Evolutionary conservation across 805 yeast genomes (phyloP).

Genomic region (Spathaspora arborariae): DNA sequence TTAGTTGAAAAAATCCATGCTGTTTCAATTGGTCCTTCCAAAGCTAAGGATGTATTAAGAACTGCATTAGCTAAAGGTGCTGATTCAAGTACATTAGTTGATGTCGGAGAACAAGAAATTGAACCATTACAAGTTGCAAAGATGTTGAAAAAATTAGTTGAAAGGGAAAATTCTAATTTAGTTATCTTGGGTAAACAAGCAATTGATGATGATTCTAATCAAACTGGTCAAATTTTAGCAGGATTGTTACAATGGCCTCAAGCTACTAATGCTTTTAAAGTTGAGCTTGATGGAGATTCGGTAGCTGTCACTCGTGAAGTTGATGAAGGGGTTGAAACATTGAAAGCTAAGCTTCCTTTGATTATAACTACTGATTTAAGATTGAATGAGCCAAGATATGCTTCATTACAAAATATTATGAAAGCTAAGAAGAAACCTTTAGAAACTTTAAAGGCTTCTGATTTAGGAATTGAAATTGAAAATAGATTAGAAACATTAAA

Average conservation of each 20-base stretch:
- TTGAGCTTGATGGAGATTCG: slow-evolving; percentile 53
- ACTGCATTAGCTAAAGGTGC: slow-evolving; percentile 94
- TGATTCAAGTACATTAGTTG: slow-evolving; percentile 79
- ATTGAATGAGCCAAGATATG: slow-evolving; percentile 92
- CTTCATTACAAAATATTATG: slow-evolving; percentile 95
- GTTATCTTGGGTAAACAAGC: slow-evolving; percentile 94
- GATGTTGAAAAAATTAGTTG: slow-evolving; percentile 68
- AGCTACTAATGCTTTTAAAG: slow-evolving; percentile 91
- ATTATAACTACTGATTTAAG: slow-evolving; percentile 91
- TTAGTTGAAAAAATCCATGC: slow-evolving; percentile 82
- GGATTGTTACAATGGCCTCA: slow-evolving; percentile 95
- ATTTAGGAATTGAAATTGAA: slow-evolving; percentile 63
- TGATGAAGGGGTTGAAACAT: slow-evolving; percentile 90
- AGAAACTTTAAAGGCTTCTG: slow-evolving; percentile 57
- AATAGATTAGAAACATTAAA: slow-evolving; percentile 64
- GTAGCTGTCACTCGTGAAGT: slow-evolving; percentile 84
- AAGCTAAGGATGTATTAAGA: slow-evolving; percentile 83
- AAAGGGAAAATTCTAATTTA: slow-evolving; percentile 67
- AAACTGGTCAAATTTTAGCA: slow-evolving; percentile 95
- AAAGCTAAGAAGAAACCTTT: slow-evolving; percentile 97
- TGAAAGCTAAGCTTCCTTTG: slow-evolving; percentile 75
- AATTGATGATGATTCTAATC: slow-evolving; percentile 91
- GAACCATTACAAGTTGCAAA: slow-evolving; percentile 93
- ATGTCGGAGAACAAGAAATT: slow-evolving; percentile 64
- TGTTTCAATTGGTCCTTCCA: slow-evolving; percentile 83